These are phyloP conservation scores for Spizellomyces punctatus DNA, from an alignment of 192 early-diverging fungal species.

Conservation along the genomic window DNA sequence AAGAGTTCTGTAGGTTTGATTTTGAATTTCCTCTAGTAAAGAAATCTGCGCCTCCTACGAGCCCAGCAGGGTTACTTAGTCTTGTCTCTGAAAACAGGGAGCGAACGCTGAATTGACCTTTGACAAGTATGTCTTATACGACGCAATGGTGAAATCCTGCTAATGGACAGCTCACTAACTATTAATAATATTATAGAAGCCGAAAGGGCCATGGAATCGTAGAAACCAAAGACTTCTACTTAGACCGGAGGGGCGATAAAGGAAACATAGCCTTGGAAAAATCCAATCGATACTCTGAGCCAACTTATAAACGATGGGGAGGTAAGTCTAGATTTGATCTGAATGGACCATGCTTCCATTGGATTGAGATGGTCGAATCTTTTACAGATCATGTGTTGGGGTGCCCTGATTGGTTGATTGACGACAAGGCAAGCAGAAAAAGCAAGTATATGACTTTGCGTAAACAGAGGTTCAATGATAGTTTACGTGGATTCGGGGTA, in stretches of 20 bases:
- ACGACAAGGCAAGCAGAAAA: conserved; percentile 2
- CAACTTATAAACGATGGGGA: conserved; percentile 27
- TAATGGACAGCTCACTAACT: neutral
- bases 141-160: neutral
- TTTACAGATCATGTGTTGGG: conserved; percentile 8
- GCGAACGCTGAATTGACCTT: too few species aligned
- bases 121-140: too few species aligned
- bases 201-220: neutral
- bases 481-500: neutral
- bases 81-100: too few species aligned
- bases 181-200: neutral
- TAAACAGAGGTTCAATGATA: neutral
- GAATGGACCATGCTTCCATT: neutral
- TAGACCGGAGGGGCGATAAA: conserved; percentile 29
- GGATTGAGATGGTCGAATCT: neutral
- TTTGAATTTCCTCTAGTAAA: too few species aligned
- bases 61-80: too few species aligned
- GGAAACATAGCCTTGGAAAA: conserved; percentile 7
- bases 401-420: conserved; percentile 12
- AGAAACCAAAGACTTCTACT: conserved; percentile 17
- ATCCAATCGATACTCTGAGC: neutral
- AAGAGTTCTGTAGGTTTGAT: too few species aligned
- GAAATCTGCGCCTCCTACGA: too few species aligned
- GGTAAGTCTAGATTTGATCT: neutral
- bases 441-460: conserved; percentile 12